A percentile compares a stretch with the other conserved stretches of the same genome.
These are phyloP conservation scores for Lactarius akahatsu DNA, from an alignment of 768 basidiomycete species.

Conservation along the genomic window DNA sequence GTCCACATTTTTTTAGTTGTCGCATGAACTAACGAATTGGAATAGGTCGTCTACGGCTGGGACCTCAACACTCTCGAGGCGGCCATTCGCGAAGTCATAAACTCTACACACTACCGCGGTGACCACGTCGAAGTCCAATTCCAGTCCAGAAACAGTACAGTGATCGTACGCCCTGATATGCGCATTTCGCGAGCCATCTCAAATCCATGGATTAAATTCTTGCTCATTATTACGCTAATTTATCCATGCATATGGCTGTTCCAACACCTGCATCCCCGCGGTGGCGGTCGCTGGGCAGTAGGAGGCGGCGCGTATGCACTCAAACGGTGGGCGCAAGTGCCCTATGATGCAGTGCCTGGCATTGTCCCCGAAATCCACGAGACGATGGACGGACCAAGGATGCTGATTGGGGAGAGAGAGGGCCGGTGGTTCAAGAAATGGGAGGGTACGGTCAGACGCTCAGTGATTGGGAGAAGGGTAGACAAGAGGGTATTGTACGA, in stretches of 20 bases:
- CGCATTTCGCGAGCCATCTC: conserved; percentile 64
- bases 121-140: conserved; percentile 53
- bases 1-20: background rate
- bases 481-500: conserved; percentile 23
- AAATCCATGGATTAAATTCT: conserved; percentile 66
- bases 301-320: conserved; percentile 77
- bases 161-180: conserved; percentile 72
- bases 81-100: conserved; percentile 41
- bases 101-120: conserved; percentile 43
- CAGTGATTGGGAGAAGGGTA: conserved; percentile 41
- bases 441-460: conserved; percentile 65
- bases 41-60: conserved; percentile 59
- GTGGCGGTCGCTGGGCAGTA: conserved; percentile 75
- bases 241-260: conserved; percentile 84
- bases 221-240: conserved; percentile 66
- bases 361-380: conserved; percentile 29
- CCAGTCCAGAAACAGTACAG: conserved; percentile 43
- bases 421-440: conserved; percentile 79
- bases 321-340: conserved; percentile 41
- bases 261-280: conserved; percentile 60
- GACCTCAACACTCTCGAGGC: conserved; percentile 43
- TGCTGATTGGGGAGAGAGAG: conserved; percentile 61
- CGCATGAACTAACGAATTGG: conserved; percentile 8
- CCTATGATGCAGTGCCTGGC: background rate
- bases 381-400: conserved; percentile 37